Evolutionary conservation across 768 basidiomycete genomes (phyloP).

Genomic region (Mycena polygramma): DNA sequence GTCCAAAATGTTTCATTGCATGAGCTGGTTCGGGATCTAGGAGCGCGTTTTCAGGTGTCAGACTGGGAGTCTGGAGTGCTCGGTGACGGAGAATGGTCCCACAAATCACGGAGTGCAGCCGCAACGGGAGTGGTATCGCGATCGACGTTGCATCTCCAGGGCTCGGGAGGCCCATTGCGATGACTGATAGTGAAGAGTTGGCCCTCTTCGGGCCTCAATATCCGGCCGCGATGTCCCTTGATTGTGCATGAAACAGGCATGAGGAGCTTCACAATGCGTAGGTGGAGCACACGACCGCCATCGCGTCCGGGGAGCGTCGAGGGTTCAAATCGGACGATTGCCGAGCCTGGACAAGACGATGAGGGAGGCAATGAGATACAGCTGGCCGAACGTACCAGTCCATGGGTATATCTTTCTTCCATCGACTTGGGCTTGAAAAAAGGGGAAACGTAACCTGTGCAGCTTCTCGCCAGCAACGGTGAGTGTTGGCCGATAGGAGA

Average conservation of each 20-base stretch:
- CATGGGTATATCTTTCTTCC: neutral
- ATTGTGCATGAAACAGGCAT: neutral
- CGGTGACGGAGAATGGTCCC: neutral
- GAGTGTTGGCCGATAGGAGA: neutral
- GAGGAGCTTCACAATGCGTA: neutral
- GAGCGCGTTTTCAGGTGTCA: no score
- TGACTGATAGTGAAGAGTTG: neutral
- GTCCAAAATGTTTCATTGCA: no score
- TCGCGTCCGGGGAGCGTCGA: neutral
- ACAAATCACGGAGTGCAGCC: neutral
- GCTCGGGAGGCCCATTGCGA: no score
- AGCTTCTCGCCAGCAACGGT: neutral
- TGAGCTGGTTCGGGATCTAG: no score
- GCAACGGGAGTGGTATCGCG: neutral
- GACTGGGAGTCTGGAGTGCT: no score
- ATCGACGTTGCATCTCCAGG: slow-evolving; percentile 1
- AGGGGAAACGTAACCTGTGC: neutral
- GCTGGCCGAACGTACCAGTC: neutral
- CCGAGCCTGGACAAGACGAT: neutral
- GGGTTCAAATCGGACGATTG: neutral
- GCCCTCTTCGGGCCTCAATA: neutral
- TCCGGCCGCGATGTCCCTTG: no score
- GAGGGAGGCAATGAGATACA: neutral
- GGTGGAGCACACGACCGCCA: neutral
- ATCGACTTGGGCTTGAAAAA: neutral